These are phyloP conservation scores for Beauveria varroae DNA, from an alignment of 2,329 filamentous ascomycete species.

Conservation along the genomic window DNA sequence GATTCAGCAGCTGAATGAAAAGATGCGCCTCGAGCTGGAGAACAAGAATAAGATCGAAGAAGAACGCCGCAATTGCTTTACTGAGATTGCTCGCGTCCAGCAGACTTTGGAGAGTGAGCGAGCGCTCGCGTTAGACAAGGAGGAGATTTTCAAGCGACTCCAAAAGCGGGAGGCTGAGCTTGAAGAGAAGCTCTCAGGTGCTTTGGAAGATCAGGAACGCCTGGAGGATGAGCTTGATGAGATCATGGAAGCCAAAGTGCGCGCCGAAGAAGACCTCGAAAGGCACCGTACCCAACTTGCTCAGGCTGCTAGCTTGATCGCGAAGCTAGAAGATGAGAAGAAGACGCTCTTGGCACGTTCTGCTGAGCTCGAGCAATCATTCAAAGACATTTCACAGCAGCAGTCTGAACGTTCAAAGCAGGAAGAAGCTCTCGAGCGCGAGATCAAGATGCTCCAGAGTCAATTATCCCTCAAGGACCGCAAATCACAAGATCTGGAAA, in stretches of 20 bases:
- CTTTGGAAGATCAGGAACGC: constrained; percentile 87
- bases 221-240: constrained; percentile 91
- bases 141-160: constrained; percentile 97
- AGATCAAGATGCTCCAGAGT: constrained; percentile 86
- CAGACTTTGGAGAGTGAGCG: constrained; percentile 93
- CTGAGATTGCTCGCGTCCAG: constrained; percentile 82
- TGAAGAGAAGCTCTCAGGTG: constrained; percentile 84
- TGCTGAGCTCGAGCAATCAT: constrained; percentile 59
- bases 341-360: constrained; percentile 61
- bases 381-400: constrained; percentile 61
- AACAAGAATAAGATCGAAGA: constrained; percentile 81
- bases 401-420: constrained; percentile 68
- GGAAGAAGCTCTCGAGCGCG: constrained; percentile 69
- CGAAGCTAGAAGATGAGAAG: constrained; percentile 81
- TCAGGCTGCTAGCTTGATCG: constrained; percentile 82
- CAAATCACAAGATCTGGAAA: constrained; percentile 81
- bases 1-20: constrained; percentile 79
- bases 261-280: constrained; percentile 77
- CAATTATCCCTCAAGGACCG: constrained; percentile 83
- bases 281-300: constrained; percentile 75
- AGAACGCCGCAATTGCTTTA: constrained; percentile 77
- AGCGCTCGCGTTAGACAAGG: constrained; percentile 92
- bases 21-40: constrained; percentile 68
- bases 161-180: constrained; percentile 88
- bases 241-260: constrained; percentile 81